Base-by-base conservation (phyloP, 2,329 filamentous ascomycete species). In the Pseudogymnoascus sp. region DNA sequence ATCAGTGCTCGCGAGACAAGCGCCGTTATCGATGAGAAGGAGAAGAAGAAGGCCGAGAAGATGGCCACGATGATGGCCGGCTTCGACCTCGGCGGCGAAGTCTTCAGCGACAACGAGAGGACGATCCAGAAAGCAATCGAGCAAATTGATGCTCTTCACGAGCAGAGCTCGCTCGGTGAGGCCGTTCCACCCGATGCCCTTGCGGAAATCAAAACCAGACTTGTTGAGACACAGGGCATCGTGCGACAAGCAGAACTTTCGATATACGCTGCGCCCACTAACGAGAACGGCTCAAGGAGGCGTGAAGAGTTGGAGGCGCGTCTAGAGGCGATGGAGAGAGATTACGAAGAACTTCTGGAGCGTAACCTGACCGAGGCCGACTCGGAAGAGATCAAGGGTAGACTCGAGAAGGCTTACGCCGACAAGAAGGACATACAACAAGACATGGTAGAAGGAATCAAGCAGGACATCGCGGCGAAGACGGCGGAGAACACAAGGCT, bases 1-100 rank as follows among this genome's bases (percentile, higher is more conserved):
- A 97, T 97, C 90, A 95, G 87, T 69, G 92, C 93, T 64, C 96
- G 95, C 79, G 95, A 97, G 78, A 93, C 90, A 1, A 92, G 86
- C 50, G 92, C 92, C 8, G 88, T 91, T 15, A 79, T 96, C 19
- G 93, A 97, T 70, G 95, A 97, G 78, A 99, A 99, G 82, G 96
- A 97, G 78, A 93, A 92, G 82, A 93, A 92, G 79, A 99, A 99
- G 83, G 91, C 93, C 0, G 95, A 99, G 79, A 95, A 96, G 78
- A 99, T 99, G 95, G 95, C 95, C 47, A 90, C 97, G 83, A 99
- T 99, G 95, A 97, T 99, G 93, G 95, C 95, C 65, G 92, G 93
- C 3, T 97, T 99, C 71, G 93, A 99, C 72, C 84, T 99, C 35
- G 93, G 92, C 50, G 88, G 89, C 60, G 93, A 97, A 64, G 87